Conservation (phyloP, 1,284 basidiomycete genomes). For the Somion occarium region DNA sequence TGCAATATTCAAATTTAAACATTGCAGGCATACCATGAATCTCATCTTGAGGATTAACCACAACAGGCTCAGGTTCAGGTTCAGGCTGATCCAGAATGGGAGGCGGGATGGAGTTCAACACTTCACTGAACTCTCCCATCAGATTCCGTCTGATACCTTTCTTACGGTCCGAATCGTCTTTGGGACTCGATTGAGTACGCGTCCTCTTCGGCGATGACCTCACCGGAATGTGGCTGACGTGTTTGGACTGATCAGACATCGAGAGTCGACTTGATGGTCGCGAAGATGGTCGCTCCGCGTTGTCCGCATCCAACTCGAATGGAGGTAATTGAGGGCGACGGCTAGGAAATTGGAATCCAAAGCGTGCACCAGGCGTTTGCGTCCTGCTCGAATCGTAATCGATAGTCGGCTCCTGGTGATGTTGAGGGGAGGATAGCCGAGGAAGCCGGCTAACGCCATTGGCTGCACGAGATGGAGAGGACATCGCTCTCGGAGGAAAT, state of each 20-base stretch:
- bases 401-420: slow-evolving; percentile 5
- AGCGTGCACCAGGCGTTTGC: slow-evolving; percentile 25
- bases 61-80: slow-evolving; percentile 11
- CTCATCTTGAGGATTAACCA: slow-evolving; percentile 22
- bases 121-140: slow-evolving; percentile 28
- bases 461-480: not conserved
- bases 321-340: slow-evolving; percentile 31
- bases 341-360: slow-evolving; percentile 39
- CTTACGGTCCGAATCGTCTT: slow-evolving; percentile 11
- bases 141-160: slow-evolving; percentile 25
- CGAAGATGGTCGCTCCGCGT: slow-evolving; percentile 19
- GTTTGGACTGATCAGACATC: not conserved
- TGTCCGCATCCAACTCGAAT: slow-evolving; percentile 33
- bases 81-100: slow-evolving; percentile 16
- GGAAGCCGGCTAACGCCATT: not conserved
- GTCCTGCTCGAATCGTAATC: slow-evolving; percentile 3
- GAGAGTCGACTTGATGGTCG: slow-evolving; percentile 25
- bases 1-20: not conserved
- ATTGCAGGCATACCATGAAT: slow-evolving; percentile 33
- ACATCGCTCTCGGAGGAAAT: not conserved
- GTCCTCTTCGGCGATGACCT: slow-evolving; percentile 26
- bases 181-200: not conserved
- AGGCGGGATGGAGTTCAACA: slow-evolving; percentile 24
- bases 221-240: slow-evolving; percentile 41
- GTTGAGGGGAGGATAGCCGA: not conserved